Evolutionary conservation across 495 filamentous ascomycete genomes (phyloP).

Genomic region (Parathielavia appendiculata): DNA sequence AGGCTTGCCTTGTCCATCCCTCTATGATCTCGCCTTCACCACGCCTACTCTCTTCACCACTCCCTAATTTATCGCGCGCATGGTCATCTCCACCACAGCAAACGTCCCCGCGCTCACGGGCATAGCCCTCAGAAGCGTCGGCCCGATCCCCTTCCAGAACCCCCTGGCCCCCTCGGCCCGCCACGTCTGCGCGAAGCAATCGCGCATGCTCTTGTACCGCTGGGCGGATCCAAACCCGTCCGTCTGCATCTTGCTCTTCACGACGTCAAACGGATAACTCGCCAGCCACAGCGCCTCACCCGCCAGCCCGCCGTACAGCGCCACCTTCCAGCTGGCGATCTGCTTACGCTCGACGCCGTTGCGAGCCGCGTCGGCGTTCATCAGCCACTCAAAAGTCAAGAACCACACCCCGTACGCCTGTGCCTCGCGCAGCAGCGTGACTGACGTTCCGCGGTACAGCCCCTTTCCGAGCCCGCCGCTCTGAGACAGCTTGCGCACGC

Average conservation of each 20-base stretch:
- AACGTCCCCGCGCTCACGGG: conserved; percentile 96
- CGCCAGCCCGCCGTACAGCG: conserved; percentile 85
- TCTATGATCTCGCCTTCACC: background rate
- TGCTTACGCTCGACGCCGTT: conserved; percentile 69
- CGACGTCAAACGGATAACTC: conserved; percentile 91
- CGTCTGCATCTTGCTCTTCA: conserved; percentile 99
- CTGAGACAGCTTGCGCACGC: conserved; percentile 73
- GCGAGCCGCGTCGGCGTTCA: conserved; percentile 78
- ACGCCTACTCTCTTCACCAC: background rate
- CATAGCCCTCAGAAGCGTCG: conserved; percentile 94
- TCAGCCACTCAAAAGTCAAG: conserved; percentile 87
- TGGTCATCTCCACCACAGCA: conserved; percentile 68
- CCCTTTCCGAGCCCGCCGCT: conserved; percentile 57
- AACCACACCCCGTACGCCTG: conserved; percentile 97
- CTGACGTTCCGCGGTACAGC: conserved; percentile 78
- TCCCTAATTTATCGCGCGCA: conserved; percentile 50
- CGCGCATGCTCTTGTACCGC: conserved; percentile 75
- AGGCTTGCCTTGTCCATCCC: background rate
- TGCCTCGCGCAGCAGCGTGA: conserved; percentile 83
- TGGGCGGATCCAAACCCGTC: conserved; percentile 69
- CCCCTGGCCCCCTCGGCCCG: conserved; percentile 69
- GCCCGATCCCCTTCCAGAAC: conserved; percentile 94
- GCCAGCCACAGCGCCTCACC: conserved; percentile 90
- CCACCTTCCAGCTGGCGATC: conserved; percentile 77
- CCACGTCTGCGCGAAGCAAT: conserved; percentile 85